Base-by-base conservation (phyloP, 1,284 basidiomycete species). In the Testicularia cyperi region DNA sequence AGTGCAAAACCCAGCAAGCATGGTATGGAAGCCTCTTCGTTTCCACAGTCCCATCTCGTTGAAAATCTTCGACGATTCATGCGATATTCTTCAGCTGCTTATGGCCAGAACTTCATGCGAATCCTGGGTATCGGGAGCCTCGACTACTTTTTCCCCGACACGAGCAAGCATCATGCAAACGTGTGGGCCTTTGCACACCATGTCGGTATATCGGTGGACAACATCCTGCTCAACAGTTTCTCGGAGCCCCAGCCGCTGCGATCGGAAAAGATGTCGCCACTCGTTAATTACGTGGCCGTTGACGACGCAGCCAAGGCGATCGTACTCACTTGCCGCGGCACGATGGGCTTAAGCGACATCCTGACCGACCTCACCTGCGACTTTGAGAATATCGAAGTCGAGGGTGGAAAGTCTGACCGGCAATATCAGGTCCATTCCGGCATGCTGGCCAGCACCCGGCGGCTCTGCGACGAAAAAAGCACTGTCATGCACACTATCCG, bases 321-420 rank as follows among this genome's bases (percentile, higher is more conserved):
- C 23, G 78, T 80, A 13, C 60, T 80, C 61, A 80, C 80, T 12
- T 82, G 80, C 51, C 76, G 81, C 9, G 80, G 80, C 5, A 81
- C 81, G 2, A 73, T 82, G 25, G 77, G 62, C 16, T 70, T 82
- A 1, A 79, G 78, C 10, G 81, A 82, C 57, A 77, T 82, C 13
- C 76, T 82, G n/a, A 78, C 80, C 29, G 81, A 82, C 53, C 74
- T 82, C 4, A 81, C 79, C 0, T 81, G 80, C 70, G 76, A 77
- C 24, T 81, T 80, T 57, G 75, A 77, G 52, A 60, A 72, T 3
- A 78, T 81, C 33, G 40, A 54, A 2, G 69, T 81, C 6, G 77
- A 78, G 2, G 76, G 78, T 19, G 80, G 72, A 4, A 70, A 78
- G 31, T 72, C 77, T 0, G 45, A 72, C 10, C 78, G 51, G 3